A percentile compares a stretch with the other conserved stretches of the same genome.
phyloP scores from a whole-genome alignment of 768 basidiomycete species.

The Xerocomus spinulosus region DNA sequence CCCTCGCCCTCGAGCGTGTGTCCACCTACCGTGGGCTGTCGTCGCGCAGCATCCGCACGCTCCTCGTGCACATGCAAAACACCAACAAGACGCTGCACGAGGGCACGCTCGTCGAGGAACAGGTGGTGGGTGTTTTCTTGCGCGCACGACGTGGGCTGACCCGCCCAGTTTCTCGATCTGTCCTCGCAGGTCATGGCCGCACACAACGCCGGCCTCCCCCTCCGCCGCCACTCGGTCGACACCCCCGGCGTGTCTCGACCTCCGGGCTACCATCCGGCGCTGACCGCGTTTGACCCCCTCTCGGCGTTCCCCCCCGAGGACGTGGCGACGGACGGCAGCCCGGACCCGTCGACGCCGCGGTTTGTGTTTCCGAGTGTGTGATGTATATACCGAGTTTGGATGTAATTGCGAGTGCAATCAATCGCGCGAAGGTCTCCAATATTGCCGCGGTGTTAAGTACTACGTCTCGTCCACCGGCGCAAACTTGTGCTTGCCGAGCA shows the following conservation, averaged over 20 bases:
- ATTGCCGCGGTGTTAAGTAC: conserved; percentile 26
- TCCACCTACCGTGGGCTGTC: conserved; percentile 50
- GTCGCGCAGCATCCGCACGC: conserved; percentile 63
- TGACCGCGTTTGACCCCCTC: conserved; percentile 16
- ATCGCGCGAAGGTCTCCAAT: conserved; percentile 23
- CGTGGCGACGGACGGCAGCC: conserved; percentile 12
- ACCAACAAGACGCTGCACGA: conserved; percentile 47
- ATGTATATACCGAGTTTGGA: too few relatives aligned
- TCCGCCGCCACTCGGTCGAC: conserved; percentile 32
- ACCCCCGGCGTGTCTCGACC: conserved; percentile 12
- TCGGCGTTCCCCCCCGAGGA: conserved; percentile 15
- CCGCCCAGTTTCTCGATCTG: conserved; percentile 26
- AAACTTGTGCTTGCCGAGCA: conserved; percentile 75
- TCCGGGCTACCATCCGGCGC: conserved; percentile 4
- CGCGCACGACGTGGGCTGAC: neutral
- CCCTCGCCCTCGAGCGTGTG: conserved; percentile 48
- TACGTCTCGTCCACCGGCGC: conserved; percentile 37
- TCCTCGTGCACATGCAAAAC: conserved; percentile 68
- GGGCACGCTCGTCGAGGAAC: conserved; percentile 51
- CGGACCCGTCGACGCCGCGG: conserved; percentile 19
- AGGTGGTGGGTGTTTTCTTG: conserved; percentile 38
- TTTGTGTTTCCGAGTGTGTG: too few relatives aligned
- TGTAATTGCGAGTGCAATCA: conserved; percentile 19
- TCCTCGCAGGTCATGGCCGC: conserved; percentile 26
- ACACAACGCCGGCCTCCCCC: conserved; percentile 22